Percentiles rank a stretch among this genome's conserved stretches.
phyloP scores from a whole-genome alignment of 2,329 filamentous ascomycete species.

The Pyricularia pennisetigena region DNA sequence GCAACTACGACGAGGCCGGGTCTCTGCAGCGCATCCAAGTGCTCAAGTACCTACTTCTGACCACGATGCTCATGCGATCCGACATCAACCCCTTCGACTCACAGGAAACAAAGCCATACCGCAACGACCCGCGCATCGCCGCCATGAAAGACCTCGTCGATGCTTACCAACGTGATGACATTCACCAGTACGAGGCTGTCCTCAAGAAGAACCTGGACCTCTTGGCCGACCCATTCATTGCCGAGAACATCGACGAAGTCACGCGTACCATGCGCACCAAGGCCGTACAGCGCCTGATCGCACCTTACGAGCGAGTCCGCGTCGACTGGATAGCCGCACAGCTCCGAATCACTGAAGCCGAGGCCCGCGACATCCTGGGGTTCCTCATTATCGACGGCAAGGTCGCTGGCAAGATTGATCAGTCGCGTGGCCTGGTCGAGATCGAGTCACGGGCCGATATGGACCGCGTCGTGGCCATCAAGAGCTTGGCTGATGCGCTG shows the following conservation, averaged over 20 bases:
- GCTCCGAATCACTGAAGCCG: constrained; percentile 72
- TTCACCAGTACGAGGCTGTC: constrained; percentile 82
- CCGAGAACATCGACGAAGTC: constrained; percentile 98
- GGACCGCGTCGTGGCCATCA: constrained; percentile 63
- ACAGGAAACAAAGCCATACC: constrained; percentile 97
- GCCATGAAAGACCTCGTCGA: constrained; percentile 97
- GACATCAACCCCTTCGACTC: constrained; percentile 98
- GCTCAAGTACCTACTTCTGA: constrained; percentile 89
- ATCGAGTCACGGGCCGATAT: constrained; percentile 66
- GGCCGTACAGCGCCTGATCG: constrained; percentile 84
- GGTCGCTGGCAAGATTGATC: constrained; percentile 80
- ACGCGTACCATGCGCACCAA: constrained; percentile 97
- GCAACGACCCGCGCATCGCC: constrained; percentile 85
- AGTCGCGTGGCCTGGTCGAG: constrained; percentile 74
- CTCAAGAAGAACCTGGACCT: constrained; percentile 83
- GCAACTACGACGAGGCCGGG: constrained; percentile 96
- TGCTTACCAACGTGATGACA: constrained; percentile 91
- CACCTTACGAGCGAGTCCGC: constrained; percentile 89
- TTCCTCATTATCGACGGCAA: constrained; percentile 88
- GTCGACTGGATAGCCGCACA: constrained; percentile 79
- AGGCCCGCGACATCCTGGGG: constrained; percentile 92
- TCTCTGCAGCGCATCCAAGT: constrained; percentile 95
- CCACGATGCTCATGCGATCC: constrained; percentile 97
- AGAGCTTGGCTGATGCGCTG: constrained; percentile 63
- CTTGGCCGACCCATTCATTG: constrained; percentile 86